phyloP scores from a whole-genome alignment of 192 early-diverging fungal species.

The Backusella mclennaniae region DNA sequence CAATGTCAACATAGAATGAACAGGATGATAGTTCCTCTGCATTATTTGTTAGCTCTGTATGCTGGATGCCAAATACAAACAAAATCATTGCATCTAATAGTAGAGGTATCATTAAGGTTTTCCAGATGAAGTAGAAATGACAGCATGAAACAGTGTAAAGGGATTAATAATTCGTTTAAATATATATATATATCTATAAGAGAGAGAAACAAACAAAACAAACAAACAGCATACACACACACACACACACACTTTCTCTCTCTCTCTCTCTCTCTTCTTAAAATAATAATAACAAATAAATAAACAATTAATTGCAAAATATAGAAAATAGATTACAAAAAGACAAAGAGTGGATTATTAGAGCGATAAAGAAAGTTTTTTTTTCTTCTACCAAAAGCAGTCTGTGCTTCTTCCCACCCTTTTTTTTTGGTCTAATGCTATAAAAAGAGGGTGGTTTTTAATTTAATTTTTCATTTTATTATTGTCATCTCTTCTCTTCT shows the following conservation, averaged over 20 bases:
- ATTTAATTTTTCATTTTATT: neutral
- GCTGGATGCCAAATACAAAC: slow-evolving; percentile 83
- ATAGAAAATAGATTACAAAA: neutral
- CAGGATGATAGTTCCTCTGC: slow-evolving; percentile 58
- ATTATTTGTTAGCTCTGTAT: slow-evolving; percentile 86
- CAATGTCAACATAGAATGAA: slow-evolving; percentile 49
- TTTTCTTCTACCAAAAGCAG: neutral
- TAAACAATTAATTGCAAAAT: neutral
- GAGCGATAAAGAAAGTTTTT: neutral
- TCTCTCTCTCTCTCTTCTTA: neutral
- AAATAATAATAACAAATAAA: neutral
- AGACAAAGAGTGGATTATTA: neutral
- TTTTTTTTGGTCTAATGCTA: neutral
- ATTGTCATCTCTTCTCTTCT: neutral
- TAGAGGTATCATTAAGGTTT: slow-evolving; percentile 83
- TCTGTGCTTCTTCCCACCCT: slow-evolving; percentile 6
- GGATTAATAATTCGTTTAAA: neutral
- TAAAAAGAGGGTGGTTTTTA: neutral
- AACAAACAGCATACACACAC: neutral
- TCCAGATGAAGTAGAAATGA: slow-evolving; percentile 62
- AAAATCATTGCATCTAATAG: slow-evolving; percentile 85
- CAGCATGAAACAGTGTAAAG: slow-evolving; percentile 6
- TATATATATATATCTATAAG: neutral
- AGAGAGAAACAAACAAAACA: neutral
- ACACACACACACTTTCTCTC: too few relatives aligned